Base-by-base conservation (phyloP, 495 filamentous ascomycete genomes). In the Aspergillus saccharolyticus region DNA sequence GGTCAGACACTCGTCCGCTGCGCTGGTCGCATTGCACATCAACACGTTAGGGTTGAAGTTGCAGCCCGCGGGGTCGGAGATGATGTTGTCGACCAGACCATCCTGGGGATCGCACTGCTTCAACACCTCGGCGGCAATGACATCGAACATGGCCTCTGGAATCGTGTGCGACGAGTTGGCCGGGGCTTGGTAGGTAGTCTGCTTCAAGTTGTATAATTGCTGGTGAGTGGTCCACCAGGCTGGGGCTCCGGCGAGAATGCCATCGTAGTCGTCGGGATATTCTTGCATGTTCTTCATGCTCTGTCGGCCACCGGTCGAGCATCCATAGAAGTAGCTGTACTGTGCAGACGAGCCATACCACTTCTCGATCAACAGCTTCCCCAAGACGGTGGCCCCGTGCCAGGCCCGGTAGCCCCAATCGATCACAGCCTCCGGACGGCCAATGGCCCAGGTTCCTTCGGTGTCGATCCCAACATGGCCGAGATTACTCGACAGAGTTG, bases 231-330 rank as follows among this genome's bases (percentile, higher is more conserved):
- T 82, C 71, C 80, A 74, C 81, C 71, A 74, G 2, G 73, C 71
- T n/a, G 72, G 60, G 15, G 60, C 53, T 1, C 60, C 63, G 14
- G 57, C 53, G 25, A 58, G 54, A 10, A 67, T 51, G 69, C 79
- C 12, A 73, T 76, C 42, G 77, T 56, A 60, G 59, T 77, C 78
- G 10, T 74, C 71, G 1, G 82, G 80, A 30, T 75, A 83, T 48
- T 70, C 65, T 58, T 85, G 74, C 6, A 79, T 70, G 5, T 78
- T 73, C 47, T 79, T 79, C 4, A 84, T 58, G 4, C 82, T 82
- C 58, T 84, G 80, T 0, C 82, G 70, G 5, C 84, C 84, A 42
- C 83, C 83, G 0, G 79, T 82, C 0, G 81, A 84, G 66, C 82
- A 87, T 18, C 80, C 80, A 16, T 68, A 66, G 60, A 78, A 86